A percentile compares a stretch with the other conserved stretches of the same genome.
Evolutionary conservation across 352 stramenopile species (phyloP).

Genomic region (Pythium insidiosum): DNA sequence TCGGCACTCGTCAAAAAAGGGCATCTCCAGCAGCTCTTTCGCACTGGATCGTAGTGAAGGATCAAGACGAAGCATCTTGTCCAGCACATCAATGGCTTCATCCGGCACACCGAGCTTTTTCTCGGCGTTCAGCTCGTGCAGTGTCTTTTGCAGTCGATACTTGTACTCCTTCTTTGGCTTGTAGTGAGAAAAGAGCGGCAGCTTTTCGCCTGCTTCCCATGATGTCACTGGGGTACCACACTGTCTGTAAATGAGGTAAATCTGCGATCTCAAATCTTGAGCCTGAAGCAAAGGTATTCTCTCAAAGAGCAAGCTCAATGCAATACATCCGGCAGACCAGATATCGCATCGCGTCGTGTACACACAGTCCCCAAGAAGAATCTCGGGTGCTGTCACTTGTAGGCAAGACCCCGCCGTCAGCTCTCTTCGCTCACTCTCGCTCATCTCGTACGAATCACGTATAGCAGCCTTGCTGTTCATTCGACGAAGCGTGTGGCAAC

Average conservation of each 20-base stretch:
- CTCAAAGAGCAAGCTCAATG: constrained; percentile 58
- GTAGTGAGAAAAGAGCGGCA: constrained; percentile 42
- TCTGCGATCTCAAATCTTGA: constrained; percentile 46
- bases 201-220: constrained; percentile 40
- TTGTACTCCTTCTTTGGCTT: constrained; percentile 73
- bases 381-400: constrained; percentile 54
- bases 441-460: constrained; percentile 63
- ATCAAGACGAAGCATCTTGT: constrained; percentile 72
- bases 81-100: constrained; percentile 52
- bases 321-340: constrained; percentile 64
- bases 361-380: constrained; percentile 56
- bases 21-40: constrained; percentile 47
- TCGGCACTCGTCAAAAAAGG: constrained; percentile 53
- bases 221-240: constrained; percentile 57
- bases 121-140: constrained; percentile 44
- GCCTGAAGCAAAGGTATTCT: constrained; percentile 55
- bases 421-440: constrained; percentile 72
- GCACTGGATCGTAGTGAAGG: constrained; percentile 39
- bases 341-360: constrained; percentile 73
- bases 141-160: constrained; percentile 66
- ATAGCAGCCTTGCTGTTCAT: constrained; percentile 9
- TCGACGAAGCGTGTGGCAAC: constrained; percentile 55
- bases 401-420: constrained; percentile 59
- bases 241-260: constrained; percentile 73
- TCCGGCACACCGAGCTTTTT: constrained; percentile 40